A percentile compares a stretch with the other conserved stretches of the same genome.
These are phyloP conservation scores for Penicillium sp. DNA, from an alignment of 2,329 filamentous ascomycete species.

Conservation along the genomic window DNA sequence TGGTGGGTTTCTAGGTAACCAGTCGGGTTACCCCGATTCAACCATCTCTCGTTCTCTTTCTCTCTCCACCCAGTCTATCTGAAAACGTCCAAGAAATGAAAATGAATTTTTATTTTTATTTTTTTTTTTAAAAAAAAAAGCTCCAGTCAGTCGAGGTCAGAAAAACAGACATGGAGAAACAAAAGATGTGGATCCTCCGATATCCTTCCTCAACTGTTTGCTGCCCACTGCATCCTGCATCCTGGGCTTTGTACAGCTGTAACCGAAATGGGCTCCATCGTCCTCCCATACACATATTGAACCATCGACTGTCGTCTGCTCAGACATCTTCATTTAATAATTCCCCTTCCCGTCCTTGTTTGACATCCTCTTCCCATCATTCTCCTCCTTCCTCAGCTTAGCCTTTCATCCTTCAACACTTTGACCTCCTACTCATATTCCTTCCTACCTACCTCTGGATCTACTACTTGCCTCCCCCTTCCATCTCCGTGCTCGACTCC, in stretches of 20 bases:
- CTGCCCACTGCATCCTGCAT: slow-evolving; percentile 39
- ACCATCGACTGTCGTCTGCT: slow-evolving; percentile 41
- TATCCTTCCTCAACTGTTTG: slow-evolving; percentile 41
- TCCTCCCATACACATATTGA: slow-evolving; percentile 29
- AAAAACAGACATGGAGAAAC: slow-evolving; percentile 18
- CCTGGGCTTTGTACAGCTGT: slow-evolving; percentile 39
- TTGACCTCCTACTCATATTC: slow-evolving; percentile 6
- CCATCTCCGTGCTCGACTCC: not conserved
- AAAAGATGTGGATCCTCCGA: slow-evolving; percentile 30
- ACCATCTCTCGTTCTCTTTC: slow-evolving; percentile 21
- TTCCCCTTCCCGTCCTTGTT: slow-evolving; percentile 34
- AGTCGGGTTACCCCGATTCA: slow-evolving; percentile 34
- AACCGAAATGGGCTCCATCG: slow-evolving; percentile 37
- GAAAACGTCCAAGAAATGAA: slow-evolving; percentile 26
- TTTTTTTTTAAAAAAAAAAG: slow-evolving; percentile 23
- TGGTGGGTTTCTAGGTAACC: slow-evolving; percentile 23
- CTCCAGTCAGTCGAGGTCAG: slow-evolving; percentile 16
- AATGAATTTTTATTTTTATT: slow-evolving; percentile 16
- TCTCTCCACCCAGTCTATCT: slow-evolving; percentile 23
- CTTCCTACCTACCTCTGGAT: slow-evolving; percentile 18
- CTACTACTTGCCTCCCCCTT: slow-evolving; percentile 9
- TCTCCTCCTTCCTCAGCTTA: slow-evolving; percentile 2
- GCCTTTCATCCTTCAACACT: not conserved
- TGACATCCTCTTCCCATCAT: slow-evolving; percentile 17
- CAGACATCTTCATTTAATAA: slow-evolving; percentile 37